These are phyloP conservation scores for Fusarium coicis DNA, from an alignment of 2,329 filamentous ascomycete genomes.

Conservation along the genomic window DNA sequence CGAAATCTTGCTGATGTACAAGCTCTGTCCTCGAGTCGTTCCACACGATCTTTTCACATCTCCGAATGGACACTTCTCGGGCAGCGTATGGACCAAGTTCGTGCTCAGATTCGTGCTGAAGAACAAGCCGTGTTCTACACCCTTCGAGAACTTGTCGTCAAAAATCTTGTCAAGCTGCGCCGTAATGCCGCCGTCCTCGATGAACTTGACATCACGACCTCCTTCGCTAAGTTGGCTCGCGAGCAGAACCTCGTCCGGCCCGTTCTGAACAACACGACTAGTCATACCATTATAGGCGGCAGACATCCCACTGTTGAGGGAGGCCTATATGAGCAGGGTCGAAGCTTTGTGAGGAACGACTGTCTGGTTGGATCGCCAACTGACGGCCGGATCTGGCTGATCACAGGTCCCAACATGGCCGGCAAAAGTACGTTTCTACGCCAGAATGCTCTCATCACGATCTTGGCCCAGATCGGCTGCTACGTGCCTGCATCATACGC, in stretches of 20 bases:
- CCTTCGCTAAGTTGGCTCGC: slow-evolving; percentile 81
- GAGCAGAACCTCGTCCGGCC: slow-evolving; percentile 82
- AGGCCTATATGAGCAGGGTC: slow-evolving; percentile 81
- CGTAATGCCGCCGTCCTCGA: slow-evolving; percentile 92
- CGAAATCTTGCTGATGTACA: slow-evolving; percentile 48
- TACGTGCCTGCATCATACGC: slow-evolving; percentile 92
- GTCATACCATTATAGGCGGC: slow-evolving; percentile 84
- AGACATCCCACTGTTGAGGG: slow-evolving; percentile 93
- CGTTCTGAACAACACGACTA: slow-evolving; percentile 70
- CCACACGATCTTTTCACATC: slow-evolving; percentile 85
- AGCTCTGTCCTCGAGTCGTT: slow-evolving; percentile 80
- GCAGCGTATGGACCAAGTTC: slow-evolving; percentile 79
- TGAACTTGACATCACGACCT: slow-evolving; percentile 89
- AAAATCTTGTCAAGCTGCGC: slow-evolving; percentile 85
- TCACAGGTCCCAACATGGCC: slow-evolving; percentile 96
- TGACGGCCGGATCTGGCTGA: slow-evolving; percentile 72
- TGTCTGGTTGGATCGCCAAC: slow-evolving; percentile 78
- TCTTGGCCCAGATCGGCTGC: slow-evolving; percentile 90
- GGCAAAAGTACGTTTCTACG: slow-evolving; percentile 96
- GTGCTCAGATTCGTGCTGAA: slow-evolving; percentile 81
- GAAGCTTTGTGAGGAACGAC: slow-evolving; percentile 86
- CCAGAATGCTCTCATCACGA: slow-evolving; percentile 93
- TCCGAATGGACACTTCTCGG: slow-evolving; percentile 87
- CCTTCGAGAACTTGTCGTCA: slow-evolving; percentile 80
- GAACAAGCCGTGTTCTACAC: slow-evolving; percentile 82